A percentile compares a stretch with the other conserved stretches of the same genome.
Conservation (phyloP, 257 asterid genomes). For the Echites panduratus region DNA sequence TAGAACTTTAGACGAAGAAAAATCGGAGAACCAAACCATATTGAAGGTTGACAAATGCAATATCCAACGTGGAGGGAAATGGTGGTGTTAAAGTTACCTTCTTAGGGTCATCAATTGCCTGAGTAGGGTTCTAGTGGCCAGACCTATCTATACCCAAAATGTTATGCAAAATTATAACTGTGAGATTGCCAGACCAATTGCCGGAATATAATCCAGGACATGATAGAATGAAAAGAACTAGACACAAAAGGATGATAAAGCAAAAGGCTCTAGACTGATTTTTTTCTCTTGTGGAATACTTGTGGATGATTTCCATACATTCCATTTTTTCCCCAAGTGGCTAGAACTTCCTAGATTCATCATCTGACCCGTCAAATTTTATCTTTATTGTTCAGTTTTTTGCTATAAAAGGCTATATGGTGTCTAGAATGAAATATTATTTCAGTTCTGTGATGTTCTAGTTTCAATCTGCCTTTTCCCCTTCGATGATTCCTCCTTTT, state of each 20-base stretch:
- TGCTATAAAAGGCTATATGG: neutral
- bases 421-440: neutral
- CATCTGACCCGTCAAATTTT: neutral
- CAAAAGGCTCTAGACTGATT: neutral
- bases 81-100: neutral
- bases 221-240: neutral
- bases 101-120: neutral
- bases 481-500: neutral
- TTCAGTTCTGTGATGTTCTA: neutral
- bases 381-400: neutral
- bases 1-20: neutral
- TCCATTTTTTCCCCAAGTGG: neutral
- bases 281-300: neutral
- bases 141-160: neutral
- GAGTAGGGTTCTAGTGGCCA: neutral
- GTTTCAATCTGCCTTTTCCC: neutral
- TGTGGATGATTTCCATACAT: neutral
- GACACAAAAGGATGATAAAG: neutral
- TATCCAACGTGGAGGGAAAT: neutral
- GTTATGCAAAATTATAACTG: neutral
- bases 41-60: neutral
- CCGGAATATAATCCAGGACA: neutral
- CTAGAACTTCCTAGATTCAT: neutral
- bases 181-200: neutral
- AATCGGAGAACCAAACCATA: neutral